Base-by-base conservation (phyloP, 2,329 filamentous ascomycete genomes). In the Colletotrichum coccodes region DNA sequence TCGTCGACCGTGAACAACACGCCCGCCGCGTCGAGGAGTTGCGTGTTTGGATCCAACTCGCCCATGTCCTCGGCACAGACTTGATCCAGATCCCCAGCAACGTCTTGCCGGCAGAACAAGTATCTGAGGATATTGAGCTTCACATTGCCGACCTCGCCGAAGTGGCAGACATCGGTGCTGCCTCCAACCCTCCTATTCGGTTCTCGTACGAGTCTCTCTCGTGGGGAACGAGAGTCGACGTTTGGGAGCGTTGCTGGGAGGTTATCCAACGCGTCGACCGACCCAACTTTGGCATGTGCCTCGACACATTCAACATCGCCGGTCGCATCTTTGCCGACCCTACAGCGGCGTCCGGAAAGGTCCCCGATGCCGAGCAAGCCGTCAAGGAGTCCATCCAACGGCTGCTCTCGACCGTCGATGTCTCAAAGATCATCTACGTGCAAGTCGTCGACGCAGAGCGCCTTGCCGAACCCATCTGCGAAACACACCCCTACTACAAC, bases 241-340 rank as follows among this genome's bases (percentile, higher is more conserved):
- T 84, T 0, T 95, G 93, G 93, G 92, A 94, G 76, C 80, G 82
- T 12, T 89, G 87, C 71, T 95, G 91, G 90, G 87, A 90, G 7
- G 82, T 94, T 3, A 89, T 94, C 0, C 79, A 84, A 72, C 81
- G 80, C 3, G 91, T 94, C 32, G 84, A 93, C 76, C 79, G 91
- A 8, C 79, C 85, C 9, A 95, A 95, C 78, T 94, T 95, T 75
- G 92, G 92, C 8, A 82, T 94, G 46, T 94, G 92, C 75, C 83
- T 95, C 28, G 92, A 95, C 78, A 93, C 90, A 0, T 95, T 94
- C 81, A 93, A 95, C 78, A 91, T 95, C 68, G 88, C 91, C 0
- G 92, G 88, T 0, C 81, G 89, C 6, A 87, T 93, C 68, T 95
- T 88, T 72, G 92, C 90, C 0, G 92, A 95, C 73, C 92, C 92